Evolutionary conservation across 2,329 filamentous ascomycete genomes (phyloP).

Genomic region (Ophiostoma novo-ulmi): DNA sequence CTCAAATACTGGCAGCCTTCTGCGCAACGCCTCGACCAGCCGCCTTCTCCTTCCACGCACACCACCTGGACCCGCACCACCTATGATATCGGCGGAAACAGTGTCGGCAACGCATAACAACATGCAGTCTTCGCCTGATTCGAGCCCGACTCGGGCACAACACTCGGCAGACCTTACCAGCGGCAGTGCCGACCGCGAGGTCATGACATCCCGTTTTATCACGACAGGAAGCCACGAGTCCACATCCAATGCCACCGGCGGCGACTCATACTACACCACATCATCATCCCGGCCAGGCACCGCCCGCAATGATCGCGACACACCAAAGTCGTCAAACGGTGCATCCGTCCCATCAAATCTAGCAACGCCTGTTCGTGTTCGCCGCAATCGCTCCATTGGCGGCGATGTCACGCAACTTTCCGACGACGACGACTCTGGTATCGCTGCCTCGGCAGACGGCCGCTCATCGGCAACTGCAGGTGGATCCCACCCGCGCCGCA

Average conservation of each 20-base stretch:
- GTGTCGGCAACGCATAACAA: slow-evolving; percentile 33
- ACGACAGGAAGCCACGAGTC: slow-evolving; percentile 38
- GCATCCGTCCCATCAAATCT: not conserved
- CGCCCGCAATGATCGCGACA: slow-evolving; percentile 18
- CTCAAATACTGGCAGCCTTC: not conserved
- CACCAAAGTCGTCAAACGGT: slow-evolving; percentile 33
- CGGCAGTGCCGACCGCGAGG: slow-evolving; percentile 42
- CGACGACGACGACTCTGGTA: slow-evolving; percentile 18
- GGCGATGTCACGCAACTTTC: slow-evolving; percentile 10
- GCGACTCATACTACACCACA: slow-evolving; percentile 49
- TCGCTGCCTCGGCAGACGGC: not conserved
- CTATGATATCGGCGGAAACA: slow-evolving; percentile 58
- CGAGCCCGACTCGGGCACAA: slow-evolving; percentile 27
- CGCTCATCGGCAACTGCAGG: not conserved
- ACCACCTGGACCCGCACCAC: slow-evolving; percentile 56
- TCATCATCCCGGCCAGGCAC: slow-evolving; percentile 29
- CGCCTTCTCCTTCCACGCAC: slow-evolving; percentile 51
- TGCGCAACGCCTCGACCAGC: slow-evolving; percentile 17
- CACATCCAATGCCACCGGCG: slow-evolving; percentile 45
- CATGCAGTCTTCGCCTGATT: slow-evolving; percentile 32
- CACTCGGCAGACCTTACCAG: slow-evolving; percentile 25
- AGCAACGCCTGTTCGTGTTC: slow-evolving; percentile 7
- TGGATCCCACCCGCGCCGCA: slow-evolving; percentile 22
- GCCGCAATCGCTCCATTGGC: slow-evolving; percentile 16
- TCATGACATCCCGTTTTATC: slow-evolving; percentile 57